Evolutionary conservation across 441 rosid genomes (phyloP).

Genomic region (Erodium moschatum): DNA sequence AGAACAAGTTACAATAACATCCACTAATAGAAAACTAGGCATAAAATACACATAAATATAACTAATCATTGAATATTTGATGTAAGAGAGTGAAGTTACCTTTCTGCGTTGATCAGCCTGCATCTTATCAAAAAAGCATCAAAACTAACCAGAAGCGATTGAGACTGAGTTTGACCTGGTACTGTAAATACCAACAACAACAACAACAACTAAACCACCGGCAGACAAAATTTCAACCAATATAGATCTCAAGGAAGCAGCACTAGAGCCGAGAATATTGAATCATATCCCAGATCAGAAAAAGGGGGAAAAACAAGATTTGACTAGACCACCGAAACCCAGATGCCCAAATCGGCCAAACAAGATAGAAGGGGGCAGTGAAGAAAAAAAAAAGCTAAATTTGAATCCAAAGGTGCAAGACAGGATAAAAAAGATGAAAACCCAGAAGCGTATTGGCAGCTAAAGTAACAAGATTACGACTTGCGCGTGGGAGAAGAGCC

Average conservation of each 20-base stretch:
- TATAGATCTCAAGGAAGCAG: not conserved
- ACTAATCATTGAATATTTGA: not conserved
- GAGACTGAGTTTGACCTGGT: slow-evolving; percentile 15
- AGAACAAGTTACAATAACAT: slow-evolving; percentile 4
- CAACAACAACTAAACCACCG: slow-evolving; percentile 3
- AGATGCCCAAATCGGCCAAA: slow-evolving; percentile 17
- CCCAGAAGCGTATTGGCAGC: slow-evolving; percentile 5
- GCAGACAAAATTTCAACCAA: slow-evolving; percentile 1
- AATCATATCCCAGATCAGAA: not conserved
- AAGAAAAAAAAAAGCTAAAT: slow-evolving; percentile 15
- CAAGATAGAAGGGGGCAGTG: slow-evolving; percentile 8
- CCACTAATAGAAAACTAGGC: not conserved
- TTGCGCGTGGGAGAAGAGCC: not conserved
- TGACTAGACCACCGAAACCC: not conserved
- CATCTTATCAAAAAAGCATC: slow-evolving; percentile 57
- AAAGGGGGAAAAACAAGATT: not conserved
- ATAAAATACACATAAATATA: not conserved
- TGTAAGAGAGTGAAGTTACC: slow-evolving; percentile 29
- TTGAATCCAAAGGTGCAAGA: slow-evolving; percentile 7
- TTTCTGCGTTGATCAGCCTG: slow-evolving; percentile 82
- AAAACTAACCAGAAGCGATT: slow-evolving; percentile 21
- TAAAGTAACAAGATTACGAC: not conserved
- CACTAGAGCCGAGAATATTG: not conserved
- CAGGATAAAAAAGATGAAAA: not conserved
- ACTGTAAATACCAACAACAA: slow-evolving; percentile 20